Percentiles rank a stretch among this genome's conserved stretches.
Evolutionary conservation across 225 moss, liverwort and hornwort species (phyloP).

Genomic region (Pseudisothecium myosuroides): DNA sequence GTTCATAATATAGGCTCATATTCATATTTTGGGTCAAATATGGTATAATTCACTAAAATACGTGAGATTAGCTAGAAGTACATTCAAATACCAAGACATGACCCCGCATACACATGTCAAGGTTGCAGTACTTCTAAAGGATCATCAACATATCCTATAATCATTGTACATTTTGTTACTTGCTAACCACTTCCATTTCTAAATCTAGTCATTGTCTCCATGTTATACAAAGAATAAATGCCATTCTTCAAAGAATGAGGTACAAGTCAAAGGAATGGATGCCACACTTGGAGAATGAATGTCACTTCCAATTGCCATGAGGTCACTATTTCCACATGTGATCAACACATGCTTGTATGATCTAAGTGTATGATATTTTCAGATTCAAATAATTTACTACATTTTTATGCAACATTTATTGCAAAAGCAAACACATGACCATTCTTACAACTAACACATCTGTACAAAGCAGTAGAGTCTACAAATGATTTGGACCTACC

Average conservation of each 20-base stretch:
- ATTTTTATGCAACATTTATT: neutral
- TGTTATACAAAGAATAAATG: neutral
- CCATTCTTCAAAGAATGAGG: neutral
- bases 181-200: neutral
- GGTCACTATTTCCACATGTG: neutral
- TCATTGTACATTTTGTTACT: neutral
- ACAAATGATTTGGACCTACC: neutral
- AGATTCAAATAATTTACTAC: neutral
- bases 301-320: neutral
- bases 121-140: neutral
- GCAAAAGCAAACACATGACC: neutral
- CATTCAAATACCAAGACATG: neutral
- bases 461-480: rapidly evolving
- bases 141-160: neutral
- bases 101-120: rapidly evolving
- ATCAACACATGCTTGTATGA: neutral
- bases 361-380: neutral
- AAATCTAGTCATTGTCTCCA: neutral
- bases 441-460: neutral
- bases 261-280: neutral
- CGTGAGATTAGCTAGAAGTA: neutral
- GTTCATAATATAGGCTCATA: neutral
- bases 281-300: neutral
- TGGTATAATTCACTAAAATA: neutral
- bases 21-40: too few relatives aligned